Conservation (phyloP, 2,329 filamentous ascomycete genomes). For the Dactylellina cionopaga region DNA sequence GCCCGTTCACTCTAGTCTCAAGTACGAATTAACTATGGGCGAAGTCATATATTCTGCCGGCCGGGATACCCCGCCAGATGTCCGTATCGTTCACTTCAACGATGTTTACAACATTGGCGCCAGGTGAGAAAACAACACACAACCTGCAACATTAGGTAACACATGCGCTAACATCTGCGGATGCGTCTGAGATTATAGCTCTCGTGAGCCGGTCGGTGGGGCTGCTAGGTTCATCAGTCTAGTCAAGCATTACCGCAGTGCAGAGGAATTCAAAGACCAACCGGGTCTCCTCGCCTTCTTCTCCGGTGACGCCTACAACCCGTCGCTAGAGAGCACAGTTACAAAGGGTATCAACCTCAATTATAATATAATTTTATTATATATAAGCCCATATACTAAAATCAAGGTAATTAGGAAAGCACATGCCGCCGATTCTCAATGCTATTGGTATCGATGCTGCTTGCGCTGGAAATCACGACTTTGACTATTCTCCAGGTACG, state of each 20-base stretch:
- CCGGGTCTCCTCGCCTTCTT: conserved; percentile 80
- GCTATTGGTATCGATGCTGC: conserved; percentile 78
- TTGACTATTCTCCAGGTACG: conserved; percentile 88
- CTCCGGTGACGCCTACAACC: conserved; percentile 92
- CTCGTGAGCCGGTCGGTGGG: conserved; percentile 84
- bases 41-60: conserved; percentile 55
- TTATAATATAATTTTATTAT: conserved; percentile 55
- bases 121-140: conserved; percentile 54
- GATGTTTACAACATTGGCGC: conserved; percentile 91
- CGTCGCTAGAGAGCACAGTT: conserved; percentile 85
- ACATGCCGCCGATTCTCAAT: conserved; percentile 90
- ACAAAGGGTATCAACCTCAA: conserved; percentile 76
- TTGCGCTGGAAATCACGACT: conserved; percentile 77
- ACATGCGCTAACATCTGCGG: conserved; percentile 30
- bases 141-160: conserved; percentile 16
- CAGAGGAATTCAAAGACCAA: conserved; percentile 69
- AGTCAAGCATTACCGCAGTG: conserved; percentile 76
- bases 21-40: conserved; percentile 11
- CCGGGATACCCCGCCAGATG: conserved; percentile 68
- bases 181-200: conserved; percentile 63
- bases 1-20: neutral
- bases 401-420: conserved; percentile 66
- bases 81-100: conserved; percentile 89
- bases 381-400: neutral
- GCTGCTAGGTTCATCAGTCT: conserved; percentile 82